Conservation (phyloP, 495 filamentous ascomycete genomes). For the Letharia lupina region DNA sequence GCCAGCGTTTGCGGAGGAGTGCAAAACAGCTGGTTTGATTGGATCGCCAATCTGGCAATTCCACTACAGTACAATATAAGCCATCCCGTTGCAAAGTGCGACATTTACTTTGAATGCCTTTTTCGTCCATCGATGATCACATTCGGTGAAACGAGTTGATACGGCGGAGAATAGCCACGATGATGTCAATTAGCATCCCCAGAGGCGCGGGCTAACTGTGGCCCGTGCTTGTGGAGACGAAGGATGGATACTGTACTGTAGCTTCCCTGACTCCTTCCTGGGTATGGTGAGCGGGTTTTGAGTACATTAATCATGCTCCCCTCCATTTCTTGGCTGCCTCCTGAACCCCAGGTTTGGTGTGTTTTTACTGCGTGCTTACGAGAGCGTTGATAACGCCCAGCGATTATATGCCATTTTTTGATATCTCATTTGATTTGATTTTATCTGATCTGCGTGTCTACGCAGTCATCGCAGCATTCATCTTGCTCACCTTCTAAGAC, state of each 20-base stretch:
- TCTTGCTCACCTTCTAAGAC: not conserved
- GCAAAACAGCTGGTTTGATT: not conserved
- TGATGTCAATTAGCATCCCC: constrained; percentile 5
- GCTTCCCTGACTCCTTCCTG: not conserved
- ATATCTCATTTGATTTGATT: not conserved
- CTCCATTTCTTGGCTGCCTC: not conserved
- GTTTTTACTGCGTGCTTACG: not conserved
- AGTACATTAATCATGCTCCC: not conserved
- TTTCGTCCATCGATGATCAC: not conserved
- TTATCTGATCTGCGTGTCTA: not conserved
- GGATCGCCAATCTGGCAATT: not conserved
- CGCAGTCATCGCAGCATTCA: not conserved
- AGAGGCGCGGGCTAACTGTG: not conserved
- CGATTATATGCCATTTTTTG: not conserved
- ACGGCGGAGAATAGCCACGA: not conserved
- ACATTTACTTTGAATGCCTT: not conserved
- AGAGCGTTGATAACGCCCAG: not conserved
- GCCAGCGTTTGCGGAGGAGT: constrained; percentile 1
- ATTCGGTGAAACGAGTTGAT: not conserved
- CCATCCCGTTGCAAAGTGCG: not conserved
- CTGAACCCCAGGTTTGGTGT: not conserved
- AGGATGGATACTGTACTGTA: not conserved
- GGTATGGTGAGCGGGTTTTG: not conserved
- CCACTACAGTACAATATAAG: not conserved
- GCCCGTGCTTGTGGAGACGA: constrained; percentile 6